Evolutionary conservation across 805 yeast species (phyloP), one percentile per base, ranked within the genome.

Genomic region (Starmera quercuum): DNA sequence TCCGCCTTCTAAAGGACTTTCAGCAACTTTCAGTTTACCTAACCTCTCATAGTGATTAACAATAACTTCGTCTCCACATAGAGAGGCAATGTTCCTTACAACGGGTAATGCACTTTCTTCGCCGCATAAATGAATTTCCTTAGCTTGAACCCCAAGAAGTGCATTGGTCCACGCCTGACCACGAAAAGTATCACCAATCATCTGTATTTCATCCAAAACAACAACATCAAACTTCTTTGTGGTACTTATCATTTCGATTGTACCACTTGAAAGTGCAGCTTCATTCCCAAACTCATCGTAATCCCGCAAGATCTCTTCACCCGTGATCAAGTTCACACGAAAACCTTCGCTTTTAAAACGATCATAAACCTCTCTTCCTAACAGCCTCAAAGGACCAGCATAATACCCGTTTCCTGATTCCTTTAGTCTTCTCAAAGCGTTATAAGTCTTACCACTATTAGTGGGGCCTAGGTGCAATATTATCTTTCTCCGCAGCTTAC

Each of bases 391-490:
- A 0, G 99, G 99, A 1, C 97, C 97, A 0, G 97, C 97, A 58
- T 80, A 92, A 44, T 82, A 83, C 0, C 98, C 98, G 14, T 77
- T 68, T 21, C 75, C 66, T 12, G 86, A 76, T 15, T 56, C 48
- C 45, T 77, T 77, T 31, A 92, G 64, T 35, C 75, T 68, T 46
- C 81, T 67, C 30, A 92, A 60, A 0, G 97, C 95, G 31, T 73
- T 71, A 51, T 84, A 83, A 0, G 97, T 92, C 50, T 92, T 92
- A 10, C 99, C 99, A 44, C 92, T 79, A 54, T 92, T 92, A 0
- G 99, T 92, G 2, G 99, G 98, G 0, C 99, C 99, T 9, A 92
- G 84, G 54, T 92, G 99, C 77, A 92, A 73, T n/a, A 82, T 70
- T 31, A 92, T 68, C 32, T 81, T 78, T 26, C 99, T 65, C 42